Evolutionary conservation across 495 filamentous ascomycete species (phyloP).

Genomic region (Amorphotheca resinae): DNA sequence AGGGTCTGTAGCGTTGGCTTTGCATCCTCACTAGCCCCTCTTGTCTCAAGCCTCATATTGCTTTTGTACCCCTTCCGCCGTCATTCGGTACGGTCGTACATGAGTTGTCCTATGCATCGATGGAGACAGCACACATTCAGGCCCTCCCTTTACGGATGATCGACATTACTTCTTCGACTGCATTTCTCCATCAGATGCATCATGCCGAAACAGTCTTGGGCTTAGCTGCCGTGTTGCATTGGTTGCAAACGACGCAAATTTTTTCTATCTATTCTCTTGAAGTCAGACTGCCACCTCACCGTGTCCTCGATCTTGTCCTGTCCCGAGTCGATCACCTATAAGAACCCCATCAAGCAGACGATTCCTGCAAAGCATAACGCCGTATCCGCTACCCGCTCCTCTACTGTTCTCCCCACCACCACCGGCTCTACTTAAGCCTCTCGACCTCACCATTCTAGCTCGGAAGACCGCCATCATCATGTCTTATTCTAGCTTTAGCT

Average conservation of each 20-base stretch:
- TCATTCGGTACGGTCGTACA: slow-evolving; percentile 16
- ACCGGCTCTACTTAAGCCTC: slow-evolving; percentile 9
- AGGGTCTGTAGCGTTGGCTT: slow-evolving; percentile 19
- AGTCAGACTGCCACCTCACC: slow-evolving; percentile 16
- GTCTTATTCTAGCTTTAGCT: slow-evolving; percentile 17
- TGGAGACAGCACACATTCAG: slow-evolving; percentile 19
- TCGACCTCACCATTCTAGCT: not conserved
- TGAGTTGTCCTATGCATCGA: slow-evolving; percentile 16
- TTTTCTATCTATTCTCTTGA: slow-evolving; percentile 9
- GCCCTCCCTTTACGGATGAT: slow-evolving; percentile 18
- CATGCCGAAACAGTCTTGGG: slow-evolving; percentile 20
- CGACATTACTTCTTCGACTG: slow-evolving; percentile 20
- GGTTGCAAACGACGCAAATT: slow-evolving; percentile 18
- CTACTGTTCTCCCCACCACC: slow-evolving; percentile 13
- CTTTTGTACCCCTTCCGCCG: slow-evolving; percentile 9
- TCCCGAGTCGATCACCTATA: slow-evolving; percentile 11
- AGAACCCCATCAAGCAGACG: slow-evolving; percentile 16
- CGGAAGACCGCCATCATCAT: slow-evolving; percentile 5
- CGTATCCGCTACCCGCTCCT: slow-evolving; percentile 16
- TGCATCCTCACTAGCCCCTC: slow-evolving; percentile 16
- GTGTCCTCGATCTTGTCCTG: slow-evolving; percentile 1
- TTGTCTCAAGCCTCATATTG: slow-evolving; percentile 20
- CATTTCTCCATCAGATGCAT: slow-evolving; percentile 20
- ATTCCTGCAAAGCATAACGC: slow-evolving; percentile 21
- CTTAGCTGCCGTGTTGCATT: slow-evolving; percentile 20